Percentiles rank a stretch among this genome's conserved stretches.
Evolutionary conservation across 345 rosid genomes (phyloP).

Genomic region (Arabidopsis suecica): DNA sequence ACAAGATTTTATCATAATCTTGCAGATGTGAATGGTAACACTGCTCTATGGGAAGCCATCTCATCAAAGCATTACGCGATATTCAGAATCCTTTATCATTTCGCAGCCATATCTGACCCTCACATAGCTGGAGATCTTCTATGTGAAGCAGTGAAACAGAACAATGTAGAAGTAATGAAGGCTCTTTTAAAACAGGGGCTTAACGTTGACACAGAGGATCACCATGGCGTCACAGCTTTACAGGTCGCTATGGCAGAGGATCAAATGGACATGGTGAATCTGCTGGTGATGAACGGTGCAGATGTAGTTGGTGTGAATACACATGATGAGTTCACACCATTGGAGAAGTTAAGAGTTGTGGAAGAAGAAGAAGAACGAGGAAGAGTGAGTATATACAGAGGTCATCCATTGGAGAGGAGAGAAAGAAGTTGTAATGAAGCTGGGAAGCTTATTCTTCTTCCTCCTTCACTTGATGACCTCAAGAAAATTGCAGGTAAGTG

Average conservation of each 20-base stretch:
- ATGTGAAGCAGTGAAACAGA: constrained; percentile 75
- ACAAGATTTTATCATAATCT: not conserved
- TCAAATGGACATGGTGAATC: constrained; percentile 64
- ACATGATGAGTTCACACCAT: constrained; percentile 27
- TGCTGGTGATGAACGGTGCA: constrained; percentile 75
- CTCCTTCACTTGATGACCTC: constrained; percentile 74
- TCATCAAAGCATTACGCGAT: constrained; percentile 61
- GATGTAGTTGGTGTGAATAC: constrained; percentile 44
- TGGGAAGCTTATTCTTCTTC: constrained; percentile 71
- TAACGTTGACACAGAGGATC: constrained; percentile 59
- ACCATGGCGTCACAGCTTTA: constrained; percentile 63
- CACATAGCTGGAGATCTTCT: constrained; percentile 72
- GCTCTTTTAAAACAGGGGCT: constrained; percentile 68
- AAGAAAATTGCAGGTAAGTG: constrained; percentile 72
- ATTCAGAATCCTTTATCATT: constrained; percentile 69
- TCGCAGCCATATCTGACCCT: constrained; percentile 62
- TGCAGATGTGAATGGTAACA: constrained; percentile 73
- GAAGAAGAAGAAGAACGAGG: constrained; percentile 39
- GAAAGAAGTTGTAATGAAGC: constrained; percentile 47
- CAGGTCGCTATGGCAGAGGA: constrained; percentile 68
- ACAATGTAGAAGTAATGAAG: constrained; percentile 59
- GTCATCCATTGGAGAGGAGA: constrained; percentile 71
- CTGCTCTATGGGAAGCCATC: constrained; percentile 84
- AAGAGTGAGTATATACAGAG: constrained; percentile 77
- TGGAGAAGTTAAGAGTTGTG: constrained; percentile 40